Percentiles rank a stretch among this genome's conserved stretches.
Evolutionary conservation across 2,329 filamentous ascomycete genomes (phyloP).

Genomic region (Chaetomium sp.): DNA sequence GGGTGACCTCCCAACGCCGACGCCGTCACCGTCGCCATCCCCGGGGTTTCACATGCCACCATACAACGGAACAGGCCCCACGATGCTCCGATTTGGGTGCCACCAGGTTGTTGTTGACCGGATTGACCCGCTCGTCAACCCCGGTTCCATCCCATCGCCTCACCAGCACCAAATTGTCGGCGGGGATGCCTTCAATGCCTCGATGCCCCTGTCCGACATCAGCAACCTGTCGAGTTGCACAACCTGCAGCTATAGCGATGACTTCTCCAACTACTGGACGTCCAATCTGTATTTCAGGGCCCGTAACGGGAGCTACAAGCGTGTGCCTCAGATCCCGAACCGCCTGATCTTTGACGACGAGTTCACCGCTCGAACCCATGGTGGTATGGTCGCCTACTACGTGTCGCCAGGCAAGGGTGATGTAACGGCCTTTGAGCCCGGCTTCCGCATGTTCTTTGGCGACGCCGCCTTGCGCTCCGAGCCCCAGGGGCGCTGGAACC

Average conservation of each 20-base stretch:
- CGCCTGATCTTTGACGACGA: constrained; percentile 45
- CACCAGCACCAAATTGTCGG: constrained; percentile 62
- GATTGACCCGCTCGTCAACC: constrained; percentile 42
- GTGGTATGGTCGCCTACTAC: constrained; percentile 50
- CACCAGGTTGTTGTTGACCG: constrained; percentile 53
- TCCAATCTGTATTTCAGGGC: constrained; percentile 40
- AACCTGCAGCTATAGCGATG: constrained; percentile 42
- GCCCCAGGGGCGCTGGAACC: constrained; percentile 29
- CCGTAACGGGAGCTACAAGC: constrained; percentile 30
- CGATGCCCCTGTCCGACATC: constrained; percentile 43
- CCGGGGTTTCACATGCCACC: background rate
- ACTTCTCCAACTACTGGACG: constrained; percentile 30
- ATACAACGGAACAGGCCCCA: constrained; percentile 24
- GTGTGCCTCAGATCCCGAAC: constrained; percentile 20
- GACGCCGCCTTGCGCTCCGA: constrained; percentile 41
- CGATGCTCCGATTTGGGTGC: constrained; percentile 36
- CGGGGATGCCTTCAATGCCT: constrained; percentile 47
- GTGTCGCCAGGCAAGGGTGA: constrained; percentile 44
- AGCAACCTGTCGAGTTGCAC: constrained; percentile 44
- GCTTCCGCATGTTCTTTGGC: constrained; percentile 41
- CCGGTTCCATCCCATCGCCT: constrained; percentile 50
- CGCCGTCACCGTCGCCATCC: background rate
- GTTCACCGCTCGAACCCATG: constrained; percentile 44
- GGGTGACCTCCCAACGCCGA: background rate
- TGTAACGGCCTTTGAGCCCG: constrained; percentile 45